Base-by-base conservation (phyloP, 805 yeast species). In the Metschnikowia bowlesiae region DNA sequence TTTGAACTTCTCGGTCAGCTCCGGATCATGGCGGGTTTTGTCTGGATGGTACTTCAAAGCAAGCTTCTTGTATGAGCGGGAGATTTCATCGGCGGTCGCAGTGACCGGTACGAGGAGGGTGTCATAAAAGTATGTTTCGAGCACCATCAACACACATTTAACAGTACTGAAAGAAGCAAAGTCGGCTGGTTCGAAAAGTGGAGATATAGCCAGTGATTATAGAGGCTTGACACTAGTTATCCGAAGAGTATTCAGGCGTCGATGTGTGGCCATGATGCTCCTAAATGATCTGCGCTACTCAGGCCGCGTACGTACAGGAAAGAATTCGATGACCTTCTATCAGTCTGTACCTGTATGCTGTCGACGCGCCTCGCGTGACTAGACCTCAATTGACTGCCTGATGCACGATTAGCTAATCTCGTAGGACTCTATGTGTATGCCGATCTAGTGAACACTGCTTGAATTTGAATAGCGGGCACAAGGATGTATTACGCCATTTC, bases 21-120 rank as follows among this genome's bases (percentile, higher is more conserved):
- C 74, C 6, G 78, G 79, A 14, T 79, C 66, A 53, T 73, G 78
- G 50, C 71, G 70, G 18, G 80, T 80, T 57, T 81, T 80, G 61
- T 85, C 91, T 0, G 91, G 91, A 61, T 85, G 91, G 60, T 74
- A 79, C 58, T 71, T 71, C 44, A 79, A 60, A 2, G 83, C 80
- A 48, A 64, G 61, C 47, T 63, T 67, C 48, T 68, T 69, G 47
- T 70, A 69, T 0, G 72, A 60, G 28, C 59, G 62, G 9, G 72
- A 89, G 31, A 73, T 72, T 48, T 71, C 75, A 35, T 71, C 77
- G 6, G 54, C 39, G 2, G 73, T 56, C 9, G 76, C 75, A 3
- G 53, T 51, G 28, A 63, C 60, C 9, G 67, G 49, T 13, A 73
- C 70, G 37, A 62, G 48, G 46, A 73, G 62, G 35, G 68, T 59